Evolutionary conservation across 2,329 filamentous ascomycete genomes (phyloP).

Genomic region (Hypoxylon sp.): DNA sequence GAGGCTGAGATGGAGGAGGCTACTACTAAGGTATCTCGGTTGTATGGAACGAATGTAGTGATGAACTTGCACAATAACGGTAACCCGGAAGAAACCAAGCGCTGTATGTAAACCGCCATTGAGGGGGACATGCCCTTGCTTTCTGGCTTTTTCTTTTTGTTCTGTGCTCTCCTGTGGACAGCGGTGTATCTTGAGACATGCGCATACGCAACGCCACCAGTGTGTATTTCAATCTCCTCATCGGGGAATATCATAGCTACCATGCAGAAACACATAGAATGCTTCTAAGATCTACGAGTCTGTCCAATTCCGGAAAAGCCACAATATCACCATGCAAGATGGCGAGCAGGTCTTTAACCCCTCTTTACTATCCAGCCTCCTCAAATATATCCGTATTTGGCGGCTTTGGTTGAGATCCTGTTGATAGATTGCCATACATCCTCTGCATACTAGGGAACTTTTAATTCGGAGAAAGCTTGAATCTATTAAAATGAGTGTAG

Average conservation of each 20-base stretch:
- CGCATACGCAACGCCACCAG: constrained; percentile 24
- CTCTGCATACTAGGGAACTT: not conserved
- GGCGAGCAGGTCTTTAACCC: not conserved
- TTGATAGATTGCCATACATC: not conserved
- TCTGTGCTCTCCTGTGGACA: constrained; percentile 22
- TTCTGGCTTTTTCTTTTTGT: constrained; percentile 19
- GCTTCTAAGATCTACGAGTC: constrained; percentile 2
- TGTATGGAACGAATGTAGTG: not conserved
- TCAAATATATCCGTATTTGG: not conserved
- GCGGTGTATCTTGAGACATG: constrained; percentile 29
- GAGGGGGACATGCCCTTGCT: constrained; percentile 7
- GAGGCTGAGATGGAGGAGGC: too few relatives aligned
- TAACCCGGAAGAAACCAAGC: not conserved
- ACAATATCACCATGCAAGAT: constrained; percentile 3
- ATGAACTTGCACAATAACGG: not conserved
- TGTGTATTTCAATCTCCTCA: not conserved
- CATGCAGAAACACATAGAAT: constrained; percentile 24
- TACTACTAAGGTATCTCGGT: not conserved
- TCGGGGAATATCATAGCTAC: constrained; percentile 9
- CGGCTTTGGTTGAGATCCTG: not conserved
- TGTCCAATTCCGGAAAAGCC: constrained; percentile 6
- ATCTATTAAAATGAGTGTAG: constrained; percentile 29
- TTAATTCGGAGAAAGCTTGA: not conserved
- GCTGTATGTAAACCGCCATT: not conserved
- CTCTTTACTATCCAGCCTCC: not conserved